These are phyloP conservation scores for Centrapalus pauciflorus DNA, from an alignment of 129 eudicot species.

Conservation along the genomic window DNA sequence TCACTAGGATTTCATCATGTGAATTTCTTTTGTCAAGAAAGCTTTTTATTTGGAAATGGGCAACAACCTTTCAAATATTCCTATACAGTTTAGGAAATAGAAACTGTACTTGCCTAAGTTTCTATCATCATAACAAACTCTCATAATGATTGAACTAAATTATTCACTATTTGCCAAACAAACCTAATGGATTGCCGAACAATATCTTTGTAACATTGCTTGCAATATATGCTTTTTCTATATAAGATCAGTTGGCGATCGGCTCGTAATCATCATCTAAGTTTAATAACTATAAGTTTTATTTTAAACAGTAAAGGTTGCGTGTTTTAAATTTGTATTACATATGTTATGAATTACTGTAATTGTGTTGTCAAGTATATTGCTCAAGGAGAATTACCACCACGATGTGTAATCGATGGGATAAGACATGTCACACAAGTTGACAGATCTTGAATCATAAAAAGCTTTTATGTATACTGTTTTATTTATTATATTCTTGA, in stretches of 20 bases:
- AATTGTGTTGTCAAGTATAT: background rate
- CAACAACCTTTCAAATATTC: conserved; percentile 28
- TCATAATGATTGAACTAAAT: conserved; percentile 32
- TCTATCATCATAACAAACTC: conserved; percentile 33
- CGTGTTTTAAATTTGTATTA: background rate
- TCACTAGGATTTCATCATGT: conserved; percentile 7
- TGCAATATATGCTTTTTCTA: background rate
- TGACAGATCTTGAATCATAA: background rate
- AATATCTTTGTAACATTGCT: conserved; percentile 3
- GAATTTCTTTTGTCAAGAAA: conserved; percentile 5
- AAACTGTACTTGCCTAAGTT: conserved; percentile 28
- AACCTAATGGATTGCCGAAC: conserved; percentile 25
- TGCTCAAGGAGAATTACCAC: background rate
- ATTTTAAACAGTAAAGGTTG: background rate
- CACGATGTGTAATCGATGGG: background rate
- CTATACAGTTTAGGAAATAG: conserved; percentile 23
- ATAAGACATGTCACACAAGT: background rate
- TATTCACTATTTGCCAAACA: conserved; percentile 29
- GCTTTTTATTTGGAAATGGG: conserved; percentile 15
- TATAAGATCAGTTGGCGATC: background rate
- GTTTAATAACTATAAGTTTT: background rate
- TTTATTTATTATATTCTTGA: background rate
- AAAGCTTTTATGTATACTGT: background rate
- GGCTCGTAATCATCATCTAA: background rate
- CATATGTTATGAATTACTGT: background rate